Conservation (phyloP, 805 yeast species). For the Suhomyces kilbournensis region DNA sequence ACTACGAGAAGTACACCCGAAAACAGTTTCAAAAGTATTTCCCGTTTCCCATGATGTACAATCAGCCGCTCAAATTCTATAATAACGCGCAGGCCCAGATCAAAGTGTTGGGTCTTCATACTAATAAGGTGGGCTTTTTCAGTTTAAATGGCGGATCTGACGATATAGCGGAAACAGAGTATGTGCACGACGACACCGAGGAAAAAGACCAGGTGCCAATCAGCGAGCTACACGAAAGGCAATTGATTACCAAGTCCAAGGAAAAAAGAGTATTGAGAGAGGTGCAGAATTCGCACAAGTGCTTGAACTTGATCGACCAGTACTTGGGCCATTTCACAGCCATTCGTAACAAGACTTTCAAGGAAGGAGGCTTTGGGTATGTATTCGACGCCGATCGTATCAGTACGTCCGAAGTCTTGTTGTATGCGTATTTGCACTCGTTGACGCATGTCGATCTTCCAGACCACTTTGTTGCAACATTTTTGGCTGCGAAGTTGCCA, state of each 20-base stretch:
- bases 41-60: conserved; percentile 75
- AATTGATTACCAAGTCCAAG: conserved; percentile 32
- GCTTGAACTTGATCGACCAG: conserved; percentile 25
- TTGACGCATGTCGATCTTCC: conserved; percentile 35
- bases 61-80: conserved; percentile 53
- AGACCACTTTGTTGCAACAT: conserved; percentile 38
- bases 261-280: conserved; percentile 29
- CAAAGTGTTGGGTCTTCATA: conserved; percentile 27
- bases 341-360: conserved; percentile 13
- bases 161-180: conserved; percentile 23
- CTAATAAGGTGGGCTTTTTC: conserved; percentile 28
- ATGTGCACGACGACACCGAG: conserved; percentile 21
- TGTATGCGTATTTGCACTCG: conserved; percentile 38
- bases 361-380: conserved; percentile 13
- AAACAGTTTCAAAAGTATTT: conserved; percentile 49
- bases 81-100: conserved; percentile 35
- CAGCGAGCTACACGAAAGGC: conserved; percentile 39
- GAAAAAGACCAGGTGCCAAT: conserved; percentile 25
- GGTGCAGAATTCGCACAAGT: conserved; percentile 29
- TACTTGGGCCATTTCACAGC: conserved; percentile 17
- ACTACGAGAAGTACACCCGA: conserved; percentile 61
- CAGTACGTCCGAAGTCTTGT: conserved; percentile 34
- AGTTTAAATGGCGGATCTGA: conserved; percentile 14
- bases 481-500: conserved; percentile 29
- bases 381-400: conserved; percentile 9